phyloP scores from a whole-genome alignment of 768 basidiomycete species.

The Hortiboletus campestris region DNA sequence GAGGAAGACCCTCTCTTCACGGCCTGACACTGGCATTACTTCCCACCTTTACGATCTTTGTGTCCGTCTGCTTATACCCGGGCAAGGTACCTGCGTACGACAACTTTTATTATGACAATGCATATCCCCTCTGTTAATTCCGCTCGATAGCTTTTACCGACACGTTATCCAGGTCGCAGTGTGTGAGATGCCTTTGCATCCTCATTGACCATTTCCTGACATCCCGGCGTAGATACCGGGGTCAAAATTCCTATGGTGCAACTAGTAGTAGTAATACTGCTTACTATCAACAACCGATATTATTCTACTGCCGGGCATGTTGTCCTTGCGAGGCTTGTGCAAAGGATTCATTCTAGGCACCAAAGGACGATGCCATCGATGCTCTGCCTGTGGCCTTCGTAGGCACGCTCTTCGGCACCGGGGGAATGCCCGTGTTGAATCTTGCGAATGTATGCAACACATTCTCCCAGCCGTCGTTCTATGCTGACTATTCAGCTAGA shows the following conservation, averaged over 20 bases:
- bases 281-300: constrained; percentile 59
- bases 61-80: constrained; percentile 7
- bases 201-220: not conserved
- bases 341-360: constrained; percentile 1
- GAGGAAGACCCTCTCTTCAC: not conserved
- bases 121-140: constrained; percentile 29
- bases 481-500: constrained; percentile 27
- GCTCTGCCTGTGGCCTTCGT: constrained; percentile 71
- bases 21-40: constrained; percentile 9
- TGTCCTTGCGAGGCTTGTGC: not conserved
- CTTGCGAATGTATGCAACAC: constrained; percentile 55
- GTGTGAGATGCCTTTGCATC: constrained; percentile 40
- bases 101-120: constrained; percentile 61
- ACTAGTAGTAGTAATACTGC: constrained; percentile 46
- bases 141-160: constrained; percentile 1
- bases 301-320: constrained; percentile 61
- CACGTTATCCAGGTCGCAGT: constrained; percentile 47
- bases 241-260: constrained; percentile 74
- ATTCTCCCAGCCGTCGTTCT: not conserved
- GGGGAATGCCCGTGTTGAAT: constrained; percentile 62
- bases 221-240: constrained; percentile 55
- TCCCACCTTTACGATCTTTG: not conserved
- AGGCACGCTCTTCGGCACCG: constrained; percentile 61
- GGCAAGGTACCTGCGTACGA: constrained; percentile 45
- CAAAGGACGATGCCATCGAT: constrained; percentile 63